Base-by-base conservation (phyloP, 2,329 filamentous ascomycete species). In the Dothiorella sarmentorum region DNA sequence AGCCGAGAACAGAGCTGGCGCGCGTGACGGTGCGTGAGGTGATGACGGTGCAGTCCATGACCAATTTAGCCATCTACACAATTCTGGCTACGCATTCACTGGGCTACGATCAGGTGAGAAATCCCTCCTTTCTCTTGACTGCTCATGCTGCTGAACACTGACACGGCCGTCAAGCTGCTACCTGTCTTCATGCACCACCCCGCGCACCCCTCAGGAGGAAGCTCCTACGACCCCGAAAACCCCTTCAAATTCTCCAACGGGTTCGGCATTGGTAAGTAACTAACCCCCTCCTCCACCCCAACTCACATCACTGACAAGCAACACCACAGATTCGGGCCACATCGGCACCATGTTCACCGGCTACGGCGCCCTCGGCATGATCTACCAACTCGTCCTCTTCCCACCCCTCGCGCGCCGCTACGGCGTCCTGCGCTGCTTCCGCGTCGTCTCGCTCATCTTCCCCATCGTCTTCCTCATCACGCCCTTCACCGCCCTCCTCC, bases 181-280 rank as follows among this genome's bases (percentile, higher is more conserved):
- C 89, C 91, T 3, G 90, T 97, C 0, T 96, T 96, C 71, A 82
- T 97, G 67, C 89, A 96, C 73, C 88, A 90, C 63, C 87, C 88
- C 0, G 73, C 73, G 1, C 79, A 85, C 65, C 67, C 53, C 10
- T 26, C n/a, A 7, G 38, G 27, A 5, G 42, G 53, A 27, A 47
- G 42, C 9, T 47, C 53, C 1, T 57, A 57, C 45, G 80, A 83
- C 59, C 83, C 84, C 0, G 75, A 81, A 0, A 53, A 45, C 42
- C 92, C 92, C 0, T 87, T 97, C 67, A 88, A 89, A 67, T 97
- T 97, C 68, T 80, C 82, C 2, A 87, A 90, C 35, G 91, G 91
- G 0, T 95, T 95, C 68, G 91, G 91, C 0, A 77, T 86, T 42
- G n/a, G n/a, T n/a, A n/a, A n/a, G n/a, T n/a, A n/a, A n/a, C n/a